Evolutionary conservation across 768 basidiomycete species (phyloP).

Genomic region (Psilocybe tampanensis): DNA sequence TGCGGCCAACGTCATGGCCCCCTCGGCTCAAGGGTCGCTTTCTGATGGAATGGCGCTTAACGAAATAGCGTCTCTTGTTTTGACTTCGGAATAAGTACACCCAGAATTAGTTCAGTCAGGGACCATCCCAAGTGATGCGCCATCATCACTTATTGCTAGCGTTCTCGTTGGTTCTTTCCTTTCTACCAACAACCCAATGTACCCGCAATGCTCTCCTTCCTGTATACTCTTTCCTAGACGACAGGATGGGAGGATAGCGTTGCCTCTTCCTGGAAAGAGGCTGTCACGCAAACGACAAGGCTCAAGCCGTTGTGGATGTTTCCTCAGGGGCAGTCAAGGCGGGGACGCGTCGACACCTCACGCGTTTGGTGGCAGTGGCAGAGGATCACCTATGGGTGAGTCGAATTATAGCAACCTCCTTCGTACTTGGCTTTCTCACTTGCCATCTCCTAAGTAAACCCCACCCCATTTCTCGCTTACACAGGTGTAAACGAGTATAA

Average conservation of each 20-base stretch:
- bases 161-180: neutral
- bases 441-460: neutral
- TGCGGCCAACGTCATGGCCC: neutral
- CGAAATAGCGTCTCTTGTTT: conserved; percentile 5
- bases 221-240: conserved; percentile 4
- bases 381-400: neutral
- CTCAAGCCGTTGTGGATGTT: neutral
- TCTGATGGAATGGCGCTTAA: conserved; percentile 7
- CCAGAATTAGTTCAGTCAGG: neutral
- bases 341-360: neutral
- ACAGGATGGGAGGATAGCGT: neutral
- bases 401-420: too few species aligned
- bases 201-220: conserved; percentile 1
- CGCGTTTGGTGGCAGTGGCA: neutral
- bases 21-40: neutral
- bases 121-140: neutral
- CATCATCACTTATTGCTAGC: too few species aligned
- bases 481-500: neutral
- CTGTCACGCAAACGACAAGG: neutral
- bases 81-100: conserved; percentile 1
- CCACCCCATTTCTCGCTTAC: neutral
- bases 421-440: too few species aligned
- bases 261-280: neutral
- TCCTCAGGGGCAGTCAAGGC: neutral
- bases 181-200: neutral